Percentiles rank a stretch among this genome's conserved stretches.
These are phyloP conservation scores for Trifolium dubium DNA, from an alignment of 306 rosid genomes.

Conservation along the genomic window DNA sequence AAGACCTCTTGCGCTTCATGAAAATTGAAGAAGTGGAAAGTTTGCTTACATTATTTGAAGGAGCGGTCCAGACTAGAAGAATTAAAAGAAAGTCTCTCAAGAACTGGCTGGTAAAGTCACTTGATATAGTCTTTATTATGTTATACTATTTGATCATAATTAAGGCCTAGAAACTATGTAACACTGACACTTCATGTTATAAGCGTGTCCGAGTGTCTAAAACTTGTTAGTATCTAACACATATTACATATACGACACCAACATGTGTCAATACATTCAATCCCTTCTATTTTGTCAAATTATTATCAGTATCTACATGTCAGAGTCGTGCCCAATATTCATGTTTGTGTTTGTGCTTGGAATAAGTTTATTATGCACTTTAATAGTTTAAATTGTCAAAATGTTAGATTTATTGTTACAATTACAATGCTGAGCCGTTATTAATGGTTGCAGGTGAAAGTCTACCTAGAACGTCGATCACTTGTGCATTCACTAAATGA, in stretches of 20 bases:
- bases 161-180: background rate
- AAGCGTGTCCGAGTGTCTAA: background rate
- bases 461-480: slow-evolving; percentile 76
- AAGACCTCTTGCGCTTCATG: slow-evolving; percentile 78
- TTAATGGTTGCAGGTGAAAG: slow-evolving; percentile 68
- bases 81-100: slow-evolving; percentile 75
- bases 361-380: background rate
- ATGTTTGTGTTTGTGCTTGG: background rate
- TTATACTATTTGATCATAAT: background rate
- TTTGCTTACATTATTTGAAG: slow-evolving; percentile 74
- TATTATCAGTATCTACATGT: background rate
- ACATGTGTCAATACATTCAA: background rate
- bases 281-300: background rate
- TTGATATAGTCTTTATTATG: background rate
- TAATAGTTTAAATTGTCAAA: background rate
- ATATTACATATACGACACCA: background rate
- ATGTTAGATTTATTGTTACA: background rate
- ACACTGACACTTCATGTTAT: background rate
- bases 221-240: background rate
- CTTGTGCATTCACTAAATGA: slow-evolving; percentile 78
- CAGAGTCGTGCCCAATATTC: background rate
- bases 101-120: slow-evolving; percentile 73
- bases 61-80: slow-evolving; percentile 65
- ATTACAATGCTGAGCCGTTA: slow-evolving; percentile 15
- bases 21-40: slow-evolving; percentile 70